Base-by-base conservation (phyloP, 2,329 filamentous ascomycete species). In the Cylindrodendrum hubeiense region DNA sequence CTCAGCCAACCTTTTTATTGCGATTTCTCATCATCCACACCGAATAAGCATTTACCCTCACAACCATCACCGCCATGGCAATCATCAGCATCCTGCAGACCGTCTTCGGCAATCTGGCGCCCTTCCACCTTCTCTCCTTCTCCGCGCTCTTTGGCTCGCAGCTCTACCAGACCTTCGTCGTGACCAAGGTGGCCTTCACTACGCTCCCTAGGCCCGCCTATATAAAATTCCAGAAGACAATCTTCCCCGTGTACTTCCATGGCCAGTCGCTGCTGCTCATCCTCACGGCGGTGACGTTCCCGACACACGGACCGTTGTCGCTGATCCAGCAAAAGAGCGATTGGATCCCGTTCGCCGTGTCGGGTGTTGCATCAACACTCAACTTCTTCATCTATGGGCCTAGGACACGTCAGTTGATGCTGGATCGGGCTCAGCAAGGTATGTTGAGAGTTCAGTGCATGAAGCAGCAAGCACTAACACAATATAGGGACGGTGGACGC, bases 181-280 rank as follows among this genome's bases (percentile, higher is more conserved):
- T 77, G 12, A 80, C 80, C 13, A 83, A 81, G 34, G 66, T 82
- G 6, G 74, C 75, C 49, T 77, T 75, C 55, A 59, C 67, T 6
- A 68, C 76, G 3, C 75, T 83, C 2, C 80, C 81, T 0, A 67
- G 72, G 0, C 67, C 75, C 0, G 73, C 81, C 0, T 83, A 82
- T 53, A 74, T 75, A 0, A 78, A 75, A 0, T 75, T 84, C 0
- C 81, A 83, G 51, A 81, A 80, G 41, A 75, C 72, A 5, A 66
- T 83, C 47, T 84, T 83, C 44, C 81, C 81, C 0, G 57, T 81
- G 17, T 83, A 82, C 66, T 84, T 83, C 62, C 73, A 72, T 17
- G 68, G 66, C 5, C 81, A 83, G 61, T 68, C 79, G 0, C 9
- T 77, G 1, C 68, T 83, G 2, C 62, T 83, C 2, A 19, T 82